Evolutionary conservation across 805 yeast species (phyloP), one percentile per base, ranked within the genome.

Genomic region (Ogataea salicorniae): DNA sequence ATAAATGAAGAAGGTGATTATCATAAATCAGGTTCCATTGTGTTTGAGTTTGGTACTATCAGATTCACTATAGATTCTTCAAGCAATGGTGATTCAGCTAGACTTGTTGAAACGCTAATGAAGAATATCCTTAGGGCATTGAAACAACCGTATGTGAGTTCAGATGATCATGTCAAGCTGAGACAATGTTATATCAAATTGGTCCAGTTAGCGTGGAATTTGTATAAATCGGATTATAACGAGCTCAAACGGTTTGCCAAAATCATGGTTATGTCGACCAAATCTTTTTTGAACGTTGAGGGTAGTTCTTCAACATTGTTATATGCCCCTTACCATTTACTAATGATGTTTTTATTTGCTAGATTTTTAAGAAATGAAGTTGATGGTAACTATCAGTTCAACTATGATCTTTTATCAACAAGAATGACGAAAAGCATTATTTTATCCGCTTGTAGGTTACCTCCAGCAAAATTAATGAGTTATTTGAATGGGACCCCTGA

Each of bases 101-200:
- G 37, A 11, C 14, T 53, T 11, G 37, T 43, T 5, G 59, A 56
- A 17, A 18, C 49, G 1, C 33, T 55, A 37, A 13, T 55, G 38
- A 46, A 51, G 18, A 16, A 40, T 2, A 46, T 59, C 6, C 6
- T 49, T 6, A 17, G 11, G 5, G 43, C 44, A 13, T 29, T 59
- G 20, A 45, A 37, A 15, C 38, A 26, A 8, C 39, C 20, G 6
- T 39, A 36, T 1, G 22, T 53, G 8, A 36, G 39, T 5, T 34
- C 38, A 2, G 45, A 46, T 1, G 39, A 43, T 2, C 43, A 57
- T 5, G 41, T 34, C 6, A 46, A 51, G 37, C n/a, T 63, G 1
- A 50, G 68, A 38, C 58, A 55, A 37, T 42, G 53, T 6, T 53
- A 61, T 35, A 61, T 64, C 6, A 47, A 58, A 26, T 16, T 63